phyloP scores from a whole-genome alignment of 2,329 filamentous ascomycete genomes.

The Alternaria sp. region DNA sequence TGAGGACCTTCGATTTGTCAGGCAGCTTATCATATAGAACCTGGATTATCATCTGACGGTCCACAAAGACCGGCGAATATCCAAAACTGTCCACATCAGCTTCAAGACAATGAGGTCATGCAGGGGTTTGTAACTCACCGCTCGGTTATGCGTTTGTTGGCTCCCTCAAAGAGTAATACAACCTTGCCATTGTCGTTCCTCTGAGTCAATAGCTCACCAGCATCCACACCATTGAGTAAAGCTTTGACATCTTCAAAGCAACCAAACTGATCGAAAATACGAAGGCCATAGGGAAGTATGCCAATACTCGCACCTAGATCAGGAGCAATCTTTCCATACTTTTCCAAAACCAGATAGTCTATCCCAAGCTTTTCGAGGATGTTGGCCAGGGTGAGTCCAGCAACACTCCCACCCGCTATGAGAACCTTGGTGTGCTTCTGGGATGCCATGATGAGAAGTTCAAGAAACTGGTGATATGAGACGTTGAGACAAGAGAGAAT shows the following conservation, averaged over 20 bases:
- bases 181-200: too few relatives aligned
- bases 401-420: constrained; percentile 25
- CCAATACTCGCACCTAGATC: constrained; percentile 29
- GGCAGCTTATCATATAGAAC: constrained; percentile 22
- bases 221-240: background rate
- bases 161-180: too few relatives aligned
- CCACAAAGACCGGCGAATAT: constrained; percentile 14
- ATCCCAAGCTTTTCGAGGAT: constrained; percentile 21
- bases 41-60: constrained; percentile 22
- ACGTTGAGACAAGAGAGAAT: too few relatives aligned
- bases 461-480: too few relatives aligned
- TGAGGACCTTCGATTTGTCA: constrained; percentile 20
- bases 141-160: background rate
- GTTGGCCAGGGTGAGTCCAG: constrained; percentile 24
- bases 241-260: constrained; percentile 9
- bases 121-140: background rate
- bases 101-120: too few relatives aligned
- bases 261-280: constrained; percentile 33
- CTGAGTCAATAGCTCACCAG: too few relatives aligned
- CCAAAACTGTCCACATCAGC: too few relatives aligned
- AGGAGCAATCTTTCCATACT: constrained; percentile 18
- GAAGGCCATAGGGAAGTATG: constrained; percentile 22
- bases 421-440: background rate
- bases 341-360: constrained; percentile 28
- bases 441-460: too few relatives aligned